Evolutionary conservation across 192 early-diverging fungal genomes (phyloP), one percentile per base, ranked within the genome.

Genomic region (Coemansia nantahalensis): DNA sequence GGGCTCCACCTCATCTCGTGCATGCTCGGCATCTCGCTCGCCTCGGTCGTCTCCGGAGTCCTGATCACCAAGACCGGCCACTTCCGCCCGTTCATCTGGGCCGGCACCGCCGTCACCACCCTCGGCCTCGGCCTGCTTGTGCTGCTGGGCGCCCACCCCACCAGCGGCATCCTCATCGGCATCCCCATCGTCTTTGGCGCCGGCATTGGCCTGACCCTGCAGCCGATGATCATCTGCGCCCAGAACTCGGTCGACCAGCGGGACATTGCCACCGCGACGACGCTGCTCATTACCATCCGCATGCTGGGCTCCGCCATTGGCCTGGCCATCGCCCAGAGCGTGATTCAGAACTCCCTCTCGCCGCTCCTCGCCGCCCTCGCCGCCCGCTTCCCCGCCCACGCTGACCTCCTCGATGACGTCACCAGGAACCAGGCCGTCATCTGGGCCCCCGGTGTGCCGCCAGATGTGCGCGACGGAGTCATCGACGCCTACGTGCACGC

Each of bases 401-500:
- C 14, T 8, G 28, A 51, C 1, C 45, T 66, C 1, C 71, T 82
- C 32, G 54, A 60, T 16, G 71, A 76, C 41, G 55, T 56, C 12
- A 39, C 68, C 43, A 59, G 53, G 36, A 65, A 78, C 48, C 68
- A 48, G 16, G 38, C 51, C 38, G 45, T 68, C 15, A 63, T 68
- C 15, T 68, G 59, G 42, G 42, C 50, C 1, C 23, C 54, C 13
- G 48, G 46, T 1, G 43, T 63, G 3, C 75, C 82, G 0, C 16
- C 14, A 3, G 55, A 60, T 48, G 41, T 80, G 16, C 76, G 67
- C 56, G 28, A 15, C 0, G 48, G 56, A 8, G 65, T 81, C 8
- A 73, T 83, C 17, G 58, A 62, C 6, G 79, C 82, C 3, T 84
- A 84, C 56, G 83, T 82, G 18, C 42, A 61, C 18, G 65, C 79